Percentiles rank a stretch among this genome's conserved stretches.
Evolutionary conservation across 495 filamentous ascomycete species (phyloP).

Genomic region (Collariella sp.): DNA sequence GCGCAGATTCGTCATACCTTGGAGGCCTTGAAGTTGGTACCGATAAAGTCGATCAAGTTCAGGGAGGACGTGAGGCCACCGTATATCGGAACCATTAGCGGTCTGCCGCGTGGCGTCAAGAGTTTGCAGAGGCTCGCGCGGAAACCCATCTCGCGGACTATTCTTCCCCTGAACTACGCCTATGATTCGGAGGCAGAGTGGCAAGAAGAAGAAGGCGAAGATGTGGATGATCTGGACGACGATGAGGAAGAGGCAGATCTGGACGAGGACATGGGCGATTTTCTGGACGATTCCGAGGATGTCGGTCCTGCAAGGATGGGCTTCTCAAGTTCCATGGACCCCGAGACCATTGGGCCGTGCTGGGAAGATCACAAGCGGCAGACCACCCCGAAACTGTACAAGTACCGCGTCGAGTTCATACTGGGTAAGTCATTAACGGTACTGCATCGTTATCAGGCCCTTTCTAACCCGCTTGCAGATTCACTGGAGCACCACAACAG

Average conservation of each 20-base stretch:
- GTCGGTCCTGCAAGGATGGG: constrained; percentile 34
- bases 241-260: constrained; percentile 60
- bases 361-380: constrained; percentile 57
- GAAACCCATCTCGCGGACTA: constrained; percentile 53
- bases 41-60: constrained; percentile 74
- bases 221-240: constrained; percentile 56
- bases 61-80: constrained; percentile 82
- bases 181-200: constrained; percentile 97
- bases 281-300: constrained; percentile 64
- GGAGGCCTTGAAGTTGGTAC: constrained; percentile 52
- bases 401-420: constrained; percentile 65
- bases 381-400: constrained; percentile 35
- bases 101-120: constrained; percentile 34
- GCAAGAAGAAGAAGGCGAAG: constrained; percentile 53
- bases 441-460: constrained; percentile 4
- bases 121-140: constrained; percentile 52
- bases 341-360: constrained; percentile 65
- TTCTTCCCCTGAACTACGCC: constrained; percentile 76
- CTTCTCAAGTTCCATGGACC: constrained; percentile 59
- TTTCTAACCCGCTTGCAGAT: constrained; percentile 18
- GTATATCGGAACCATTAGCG: constrained; percentile 79
- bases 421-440: constrained; percentile 44
- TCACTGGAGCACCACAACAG: constrained; percentile 33
- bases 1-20: constrained; percentile 36
- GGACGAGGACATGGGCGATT: constrained; percentile 64